Base-by-base conservation (phyloP, 2,329 filamentous ascomycete genomes). In the Chrysoporthe austroafricana region DNA sequence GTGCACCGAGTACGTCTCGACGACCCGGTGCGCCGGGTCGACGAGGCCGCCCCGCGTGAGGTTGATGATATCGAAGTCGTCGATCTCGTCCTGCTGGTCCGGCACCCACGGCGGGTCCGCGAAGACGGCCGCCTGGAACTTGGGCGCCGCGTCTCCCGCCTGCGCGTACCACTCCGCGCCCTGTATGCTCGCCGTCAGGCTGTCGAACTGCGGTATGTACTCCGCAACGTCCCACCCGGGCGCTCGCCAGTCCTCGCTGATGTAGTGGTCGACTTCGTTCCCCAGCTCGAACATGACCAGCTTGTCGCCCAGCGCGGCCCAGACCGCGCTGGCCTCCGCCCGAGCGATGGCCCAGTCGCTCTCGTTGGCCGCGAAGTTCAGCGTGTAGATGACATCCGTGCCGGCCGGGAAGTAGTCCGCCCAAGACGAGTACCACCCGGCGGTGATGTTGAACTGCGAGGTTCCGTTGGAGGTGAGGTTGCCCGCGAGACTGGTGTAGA, bases 201-300 rank as follows among this genome's bases (percentile, higher is more conserved):
- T 75, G 36, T 74, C 75, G 70, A 76, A 77, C 68, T 79, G 76
- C 60, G 66, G 60, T 21, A 75, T 70, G 68, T 79, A 78, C n/a
- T 70, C 62, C 8, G 62, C 65, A 14, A 78, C 75, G 48, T 68
- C 73, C 77, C 77, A 78, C 21, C 65, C 63, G 5, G 68, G 63
- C 67, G 72, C 72, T 18, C 77, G 74, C 77, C 77, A 78, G 26
- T 70, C 71, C 70, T 78, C 76, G 69, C 73, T 72, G 63, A 77
- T 77, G 72, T 74, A 79, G 57, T 78, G 77, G 70, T 79, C 77
- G 61, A 79, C 73, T 69, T 79, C 77, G 71, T 79, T 79, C 54
- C 77, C 77, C 18, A 78, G 72, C 73, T 79, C 77, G 61, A 79
- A 73, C 64, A 74, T 67, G 4, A 67, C 68, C n/a, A 79, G 73